Evolutionary conservation across 257 asterid species (phyloP), one percentile per base, ranked within the genome.

Genomic region (Nemophila menziesii): DNA sequence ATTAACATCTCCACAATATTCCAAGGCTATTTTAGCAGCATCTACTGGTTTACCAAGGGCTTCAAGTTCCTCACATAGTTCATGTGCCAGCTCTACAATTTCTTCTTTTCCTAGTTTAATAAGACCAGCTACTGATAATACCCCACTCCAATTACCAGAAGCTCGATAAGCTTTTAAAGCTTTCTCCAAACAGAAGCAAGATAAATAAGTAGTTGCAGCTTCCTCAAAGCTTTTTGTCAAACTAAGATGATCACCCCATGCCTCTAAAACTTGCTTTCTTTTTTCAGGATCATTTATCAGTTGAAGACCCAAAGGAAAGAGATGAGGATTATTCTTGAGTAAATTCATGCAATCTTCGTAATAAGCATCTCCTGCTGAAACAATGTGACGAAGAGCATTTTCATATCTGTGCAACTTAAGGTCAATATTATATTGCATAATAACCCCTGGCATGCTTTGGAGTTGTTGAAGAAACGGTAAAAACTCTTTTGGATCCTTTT

Each of bases 231-330:
- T 70, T 69, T 90, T 85, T 29, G 60, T 57, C 34, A 55, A 66
- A 67, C 57, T 55, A 46, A 90, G 80, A 70, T 90, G 93, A 71
- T 90, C 98, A 22, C 94, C 98, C 92, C 93, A 85, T 24, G 83
- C 86, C 44, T 90, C 98, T 49, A 81, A 82, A 60, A 90, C 77
- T 66, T 74, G 77, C 51, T 58, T 52, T 60, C 68, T 77, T 65
- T 72, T 79, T 26, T 48, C 61, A 46, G 78, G 65, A 49, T 72
- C 80, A 13, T 29, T 46, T 29, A 81, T 65, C 66, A 90, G 74
- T 68, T 74, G 78, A 57, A 90, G 79, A 9, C 93, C 96, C 60
- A 73, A 38, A 1, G 92, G 84, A 42, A 78, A 90, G 43, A 90
- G 93, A 48, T 79, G 82, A 5, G 98, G 98, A 57, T 81, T 77